Conservation (phyloP, 169 alveolate species). For the Eimeria falciformis region DNA sequence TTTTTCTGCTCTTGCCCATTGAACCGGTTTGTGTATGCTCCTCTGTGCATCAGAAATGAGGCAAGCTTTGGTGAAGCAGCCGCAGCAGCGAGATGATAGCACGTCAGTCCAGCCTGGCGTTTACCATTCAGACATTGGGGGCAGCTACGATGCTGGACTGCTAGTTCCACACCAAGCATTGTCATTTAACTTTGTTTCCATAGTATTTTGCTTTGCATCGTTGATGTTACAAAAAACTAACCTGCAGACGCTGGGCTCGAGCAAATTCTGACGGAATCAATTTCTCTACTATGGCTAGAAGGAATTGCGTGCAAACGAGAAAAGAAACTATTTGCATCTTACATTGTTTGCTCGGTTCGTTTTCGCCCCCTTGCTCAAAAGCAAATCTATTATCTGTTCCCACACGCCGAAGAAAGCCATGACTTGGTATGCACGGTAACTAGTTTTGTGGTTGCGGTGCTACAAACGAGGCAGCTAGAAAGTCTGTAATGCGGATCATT, state of each 20-base stretch:
- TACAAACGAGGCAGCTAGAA: too few species aligned
- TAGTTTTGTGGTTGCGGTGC: not conserved
- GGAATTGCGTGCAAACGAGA: not conserved
- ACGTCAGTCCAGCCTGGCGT: constrained; percentile 73
- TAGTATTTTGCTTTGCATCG: not conserved
- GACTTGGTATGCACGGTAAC: too few species aligned
- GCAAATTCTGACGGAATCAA: too few species aligned
- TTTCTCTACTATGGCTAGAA: not conserved
- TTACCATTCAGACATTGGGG: not conserved
- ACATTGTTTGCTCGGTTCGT: constrained; percentile 57
- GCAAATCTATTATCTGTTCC: constrained; percentile 28
- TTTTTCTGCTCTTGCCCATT: constrained; percentile 36
- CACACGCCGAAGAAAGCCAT: not conserved
- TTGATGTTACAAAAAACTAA: not conserved
- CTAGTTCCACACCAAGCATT: not conserved
- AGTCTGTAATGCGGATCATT: too few species aligned
- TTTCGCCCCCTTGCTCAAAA: constrained; percentile 66
- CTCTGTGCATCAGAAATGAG: constrained; percentile 63
- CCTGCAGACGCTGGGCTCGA: too few species aligned
- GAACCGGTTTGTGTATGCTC: constrained; percentile 75
- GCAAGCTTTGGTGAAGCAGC: constrained; percentile 74
- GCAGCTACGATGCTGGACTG: not conserved
- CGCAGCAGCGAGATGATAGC: constrained; percentile 77
- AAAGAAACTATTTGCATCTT: not conserved
- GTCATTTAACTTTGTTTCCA: not conserved